Base-by-base conservation (phyloP, 1,139 yeast genomes). In the Nakaseomyces uthaithaninus region DNA sequence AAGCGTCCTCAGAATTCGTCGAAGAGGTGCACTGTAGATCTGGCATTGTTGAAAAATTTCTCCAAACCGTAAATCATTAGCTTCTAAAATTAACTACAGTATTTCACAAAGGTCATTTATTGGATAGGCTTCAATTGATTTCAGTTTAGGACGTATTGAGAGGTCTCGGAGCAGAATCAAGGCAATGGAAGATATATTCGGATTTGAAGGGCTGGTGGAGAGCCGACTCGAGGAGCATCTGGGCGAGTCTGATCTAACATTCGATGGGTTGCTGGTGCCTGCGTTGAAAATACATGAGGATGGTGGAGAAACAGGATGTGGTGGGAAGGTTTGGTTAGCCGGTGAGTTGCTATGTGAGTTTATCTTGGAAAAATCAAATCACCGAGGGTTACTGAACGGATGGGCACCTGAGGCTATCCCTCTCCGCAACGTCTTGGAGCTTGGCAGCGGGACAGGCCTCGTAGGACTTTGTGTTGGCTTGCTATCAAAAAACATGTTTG, bases 241-340 rank as follows among this genome's bases (percentile, higher is more conserved):
- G 16, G 75, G 75, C 18, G 53, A 57, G 16, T 53, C 66, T 1
- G 64, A 60, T 40, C 54, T 71, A 37, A 60, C 67, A 3, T 70
- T 69, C 47, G 68, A 65, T 35, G 72, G 72, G 0, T 54, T 67
- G 26, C 50, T 71, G 14, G 39, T 48, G 1, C 57, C 55, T 4
- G 66, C 69, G 0, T 56, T 74, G 20, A 55, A 61, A 44, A 67
- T 74, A 23, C 63, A 60, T 42, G 75, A 71, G 45, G 79, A 74
- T 49, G 78, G 77, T 30, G 79, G 79, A 3, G 73, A 68, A 1
- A 54, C 68, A 8, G 79, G 79, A 1, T 74, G 79, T 52, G 79
- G 79, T n/a, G 79, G 79, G 4, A 71, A 72, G 43, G 61, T 74
- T 4, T 74, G 80, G 80, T 66, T 75, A 1, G 77, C 79, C 6